Evolutionary conservation across 1,139 yeast genomes (phyloP), one percentile per base, ranked within the genome.

Genomic region (Casaregolazyma suthepensis): DNA sequence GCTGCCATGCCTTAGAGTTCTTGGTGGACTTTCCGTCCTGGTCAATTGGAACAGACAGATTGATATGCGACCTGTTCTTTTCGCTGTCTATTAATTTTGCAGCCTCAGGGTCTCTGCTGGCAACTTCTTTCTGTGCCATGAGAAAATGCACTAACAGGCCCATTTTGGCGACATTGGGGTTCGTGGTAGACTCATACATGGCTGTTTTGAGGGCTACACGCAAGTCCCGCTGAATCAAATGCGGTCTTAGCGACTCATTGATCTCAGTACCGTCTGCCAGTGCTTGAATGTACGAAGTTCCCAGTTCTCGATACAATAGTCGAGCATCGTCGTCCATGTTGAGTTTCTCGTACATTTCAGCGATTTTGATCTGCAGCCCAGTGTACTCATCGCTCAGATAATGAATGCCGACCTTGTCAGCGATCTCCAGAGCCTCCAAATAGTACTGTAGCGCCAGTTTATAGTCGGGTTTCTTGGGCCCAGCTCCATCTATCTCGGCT

Each of bases 351-450:
- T 82, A 87, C 89, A 89, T 86, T 65, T 90, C 96, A 2, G 87
- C 96, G 45, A 88, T 75, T 64, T 90, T 88, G 65, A 91, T 74
- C 64, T 89, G 95, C 55, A 91, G 79, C 0, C 96, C 96, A 0
- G 97, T 90, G 64, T 83, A 86, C 62, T 83, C 87, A 60, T 85
- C 88, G 51, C 80, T 74, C 37, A 87, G 63, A 17, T 76, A 77
- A 57, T 80, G 80, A 71, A 88, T 66, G 22, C 79, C 74, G 46
- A 75, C 63, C 15, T 66, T 62, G 52, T 75, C 75, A 22, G 82
- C 79, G 53, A 68, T 72, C 46, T 74, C 69, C 37, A 78, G 61
- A 0, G 81, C 82, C 57, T 77, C 83, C 29, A 84, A 75, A 66
- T 90, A 90, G 63, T 78, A 75, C 57, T 80, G 78, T 57, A 89